These are phyloP conservation scores for Teunomyces aglyptinius DNA, from an alignment of 805 yeast genomes.

Conservation along the genomic window DNA sequence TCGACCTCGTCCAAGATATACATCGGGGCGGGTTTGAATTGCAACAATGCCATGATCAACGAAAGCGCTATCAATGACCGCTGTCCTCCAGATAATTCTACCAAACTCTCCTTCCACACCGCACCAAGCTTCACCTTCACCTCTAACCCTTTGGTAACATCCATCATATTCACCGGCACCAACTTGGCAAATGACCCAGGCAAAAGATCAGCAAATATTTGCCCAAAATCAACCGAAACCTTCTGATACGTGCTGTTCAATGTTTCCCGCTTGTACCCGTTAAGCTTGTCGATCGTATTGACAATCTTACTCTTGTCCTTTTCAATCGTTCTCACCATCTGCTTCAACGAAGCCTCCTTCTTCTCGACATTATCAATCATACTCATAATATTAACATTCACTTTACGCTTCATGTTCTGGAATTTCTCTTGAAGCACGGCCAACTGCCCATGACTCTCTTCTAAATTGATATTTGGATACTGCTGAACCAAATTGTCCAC, in stretches of 20 bases:
- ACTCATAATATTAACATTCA: constrained; percentile 82
- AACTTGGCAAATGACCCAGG: constrained; percentile 90
- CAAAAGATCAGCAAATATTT: constrained; percentile 79
- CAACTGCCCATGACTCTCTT: constrained; percentile 59
- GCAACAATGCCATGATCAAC: constrained; percentile 84
- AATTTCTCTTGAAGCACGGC: constrained; percentile 56
- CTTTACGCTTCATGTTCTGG: constrained; percentile 72
- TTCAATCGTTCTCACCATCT: constrained; percentile 83
- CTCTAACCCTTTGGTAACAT: constrained; percentile 86
- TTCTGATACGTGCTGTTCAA: constrained; percentile 80
- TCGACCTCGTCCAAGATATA: constrained; percentile 97
- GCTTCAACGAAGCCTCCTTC: constrained; percentile 71
- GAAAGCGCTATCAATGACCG: constrained; percentile 91
- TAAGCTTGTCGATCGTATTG: constrained; percentile 78
- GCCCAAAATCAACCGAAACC: constrained; percentile 87
- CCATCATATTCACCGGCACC: constrained; percentile 75
- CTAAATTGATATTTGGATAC: constrained; percentile 61
- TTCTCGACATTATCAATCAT: constrained; percentile 90
- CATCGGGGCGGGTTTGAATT: constrained; percentile 98
- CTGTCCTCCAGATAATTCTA: constrained; percentile 96
- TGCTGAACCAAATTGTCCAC: constrained; percentile 57
- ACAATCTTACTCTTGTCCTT: constrained; percentile 87
- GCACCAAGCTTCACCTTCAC: constrained; percentile 86
- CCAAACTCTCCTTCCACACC: constrained; percentile 94
- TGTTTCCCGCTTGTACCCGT: constrained; percentile 81